These are phyloP conservation scores for Dryas octopetala DNA, from an alignment of 306 rosid species.

Conservation along the genomic window DNA sequence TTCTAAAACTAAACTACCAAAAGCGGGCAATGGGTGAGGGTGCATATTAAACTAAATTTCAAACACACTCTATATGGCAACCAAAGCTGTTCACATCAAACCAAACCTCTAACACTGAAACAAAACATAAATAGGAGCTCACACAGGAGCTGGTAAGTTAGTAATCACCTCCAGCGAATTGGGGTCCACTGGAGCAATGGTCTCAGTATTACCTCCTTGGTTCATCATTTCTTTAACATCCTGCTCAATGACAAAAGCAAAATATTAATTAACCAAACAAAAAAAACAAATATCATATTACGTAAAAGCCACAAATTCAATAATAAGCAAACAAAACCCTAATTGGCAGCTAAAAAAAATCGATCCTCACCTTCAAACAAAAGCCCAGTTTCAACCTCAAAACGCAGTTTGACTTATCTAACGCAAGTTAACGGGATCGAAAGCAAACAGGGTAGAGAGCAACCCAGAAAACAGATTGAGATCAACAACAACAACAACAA, in stretches of 20 bases:
- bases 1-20: background rate
- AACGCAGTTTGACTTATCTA: conserved; percentile 10
- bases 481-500: conserved; percentile 35
- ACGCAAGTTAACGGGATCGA: conserved; percentile 26
- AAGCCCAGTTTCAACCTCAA: conserved; percentile 15
- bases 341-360: conserved; percentile 31
- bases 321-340: conserved; percentile 55
- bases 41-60: background rate
- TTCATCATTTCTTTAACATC: conserved; percentile 61
- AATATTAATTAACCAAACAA: conserved; percentile 6
- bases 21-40: background rate
- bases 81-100: conserved; percentile 1
- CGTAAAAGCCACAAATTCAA: background rate
- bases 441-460: conserved; percentile 21
- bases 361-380: conserved; percentile 45
- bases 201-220: conserved; percentile 75
- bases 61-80: conserved; percentile 12
- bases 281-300: background rate
- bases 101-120: background rate
- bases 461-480: conserved; percentile 38
- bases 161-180: conserved; percentile 64
- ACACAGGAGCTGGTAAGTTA: background rate
- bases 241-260: conserved; percentile 29
- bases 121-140: background rate
- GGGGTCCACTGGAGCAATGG: conserved; percentile 56